phyloP scores from a whole-genome alignment of 176 grass and related monocot genomes.

The Juncus inflexus region DNA sequence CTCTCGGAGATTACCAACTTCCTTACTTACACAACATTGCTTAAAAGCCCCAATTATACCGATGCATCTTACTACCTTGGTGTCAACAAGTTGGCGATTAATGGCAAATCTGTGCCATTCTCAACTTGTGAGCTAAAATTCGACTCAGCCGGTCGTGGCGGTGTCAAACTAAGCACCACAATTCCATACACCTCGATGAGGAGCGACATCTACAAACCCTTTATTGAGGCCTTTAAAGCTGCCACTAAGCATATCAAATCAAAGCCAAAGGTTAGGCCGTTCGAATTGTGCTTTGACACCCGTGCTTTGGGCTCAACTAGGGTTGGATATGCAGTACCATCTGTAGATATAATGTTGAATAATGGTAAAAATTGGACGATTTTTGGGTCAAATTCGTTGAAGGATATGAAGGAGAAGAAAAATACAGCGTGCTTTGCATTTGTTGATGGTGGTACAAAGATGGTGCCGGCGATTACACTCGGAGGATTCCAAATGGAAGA shows the following conservation, averaged over 20 bases:
- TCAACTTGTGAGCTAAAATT: conserved; percentile 17
- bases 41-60: conserved; percentile 27
- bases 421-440: conserved; percentile 43
- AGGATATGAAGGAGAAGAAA: not conserved
- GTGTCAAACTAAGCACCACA: conserved; percentile 44
- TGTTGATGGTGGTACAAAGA: conserved; percentile 22
- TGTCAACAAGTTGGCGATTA: conserved; percentile 29
- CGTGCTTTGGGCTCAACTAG: conserved; percentile 28
- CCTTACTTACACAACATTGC: conserved; percentile 33
- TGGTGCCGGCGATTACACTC: conserved; percentile 30
- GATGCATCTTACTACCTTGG: conserved; percentile 47
- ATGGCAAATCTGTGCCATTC: conserved; percentile 21
- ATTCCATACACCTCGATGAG: conserved; percentile 37
- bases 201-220: conserved; percentile 36
- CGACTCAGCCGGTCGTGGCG: conserved; percentile 30
- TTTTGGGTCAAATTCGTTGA: conserved; percentile 40
- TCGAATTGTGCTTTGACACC: conserved; percentile 43
- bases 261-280: conserved; percentile 30
- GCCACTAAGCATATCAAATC: conserved; percentile 18
- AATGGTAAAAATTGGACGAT: conserved; percentile 47
- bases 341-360: conserved; percentile 32
- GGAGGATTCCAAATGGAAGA: conserved; percentile 50
- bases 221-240: conserved; percentile 30
- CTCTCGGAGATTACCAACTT: conserved; percentile 2
- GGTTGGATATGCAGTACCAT: conserved; percentile 29